Evolutionary conservation across 345 rosid species (phyloP), one percentile per base, ranked within the genome.

Genomic region (Eucalyptus globulus): DNA sequence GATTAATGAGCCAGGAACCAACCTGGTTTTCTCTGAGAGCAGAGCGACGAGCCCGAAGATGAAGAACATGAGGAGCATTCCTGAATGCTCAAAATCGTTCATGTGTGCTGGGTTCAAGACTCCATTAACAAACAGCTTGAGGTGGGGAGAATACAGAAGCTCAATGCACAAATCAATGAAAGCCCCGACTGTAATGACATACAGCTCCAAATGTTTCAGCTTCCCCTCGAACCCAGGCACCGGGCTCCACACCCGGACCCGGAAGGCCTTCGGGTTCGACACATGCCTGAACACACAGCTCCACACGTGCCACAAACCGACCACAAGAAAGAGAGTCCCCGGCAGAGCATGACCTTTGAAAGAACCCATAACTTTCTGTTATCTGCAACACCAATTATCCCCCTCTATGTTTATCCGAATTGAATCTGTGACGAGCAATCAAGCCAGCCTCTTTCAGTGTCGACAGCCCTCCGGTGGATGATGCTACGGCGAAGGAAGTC

Each of bases 51-150:
- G 91, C 50, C 99, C 99, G 24, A 97, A 95, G 86, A 97, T 87
- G 81, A 97, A 95, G 93, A 97, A 97, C 99, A 97, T 97, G 54
- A 97, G 94, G 92, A 97, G 99, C 99, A 97, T 97, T 87, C 98
- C 99, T 1, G 98, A 93, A 86, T 97, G 99, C 93, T 97, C 99
- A 17, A 97, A 97, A 93, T 97, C 96, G 86, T 97, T 97, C 97
- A 97, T 93, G 92, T 97, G 99, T 19, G 93, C 90, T 24, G 99
- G 99, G 90, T 97, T 97, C 93, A 97, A 90, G 34, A 93, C 94
- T 87, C 99, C 99, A 54, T 95, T 89, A 43, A 95, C 97, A 87
- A 96, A 95, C 90, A 97, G 93, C 87, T 92, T 95, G 91, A 97
- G 98, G 93, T 97, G 99, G 87, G 99, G 95, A 3, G 99, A 97